Conservation (phyloP, 2,329 filamentous ascomycete species). For the Teratosphaeria viscida region DNA sequence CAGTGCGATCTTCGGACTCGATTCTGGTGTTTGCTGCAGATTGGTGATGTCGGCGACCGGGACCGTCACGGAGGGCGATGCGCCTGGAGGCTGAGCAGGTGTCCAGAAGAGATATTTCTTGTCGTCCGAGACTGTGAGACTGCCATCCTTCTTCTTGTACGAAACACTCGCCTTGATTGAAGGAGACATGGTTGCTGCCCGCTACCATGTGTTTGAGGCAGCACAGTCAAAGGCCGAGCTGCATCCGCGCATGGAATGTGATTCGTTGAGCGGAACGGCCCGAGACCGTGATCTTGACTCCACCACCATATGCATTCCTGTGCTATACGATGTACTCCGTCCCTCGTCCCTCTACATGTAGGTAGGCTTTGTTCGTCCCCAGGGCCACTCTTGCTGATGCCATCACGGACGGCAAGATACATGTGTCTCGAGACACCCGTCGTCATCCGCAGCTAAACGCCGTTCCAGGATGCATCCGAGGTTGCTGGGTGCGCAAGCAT, state of each 20-base stretch:
- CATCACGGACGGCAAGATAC: no score
- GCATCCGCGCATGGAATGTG: background rate
- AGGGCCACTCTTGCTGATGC: no score
- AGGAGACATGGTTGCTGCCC: background rate
- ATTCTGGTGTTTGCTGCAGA: constrained; percentile 87
- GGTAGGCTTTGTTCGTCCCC: no score
- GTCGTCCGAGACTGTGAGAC: constrained; percentile 64
- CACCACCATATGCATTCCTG: no score
- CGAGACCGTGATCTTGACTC: background rate
- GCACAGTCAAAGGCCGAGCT: background rate
- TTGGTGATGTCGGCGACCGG: constrained; percentile 72
- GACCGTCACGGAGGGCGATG: constrained; percentile 57
- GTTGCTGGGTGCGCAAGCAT: no score
- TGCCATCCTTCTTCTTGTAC: constrained; percentile 96
- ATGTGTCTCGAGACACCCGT: no score
- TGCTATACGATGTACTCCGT: no score
- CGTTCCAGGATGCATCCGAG: no score
- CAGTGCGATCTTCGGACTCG: constrained; percentile 81
- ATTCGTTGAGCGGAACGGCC: background rate
- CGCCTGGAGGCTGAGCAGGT: constrained; percentile 50
- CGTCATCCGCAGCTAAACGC: no score
- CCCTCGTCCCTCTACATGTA: no score
- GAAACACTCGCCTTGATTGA: constrained; percentile 33
- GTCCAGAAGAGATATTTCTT: constrained; percentile 71
- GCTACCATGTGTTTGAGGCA: background rate